Evolutionary conservation across 2,329 filamentous ascomycete species (phyloP).

Genomic region (Cyphellophora europaea): DNA sequence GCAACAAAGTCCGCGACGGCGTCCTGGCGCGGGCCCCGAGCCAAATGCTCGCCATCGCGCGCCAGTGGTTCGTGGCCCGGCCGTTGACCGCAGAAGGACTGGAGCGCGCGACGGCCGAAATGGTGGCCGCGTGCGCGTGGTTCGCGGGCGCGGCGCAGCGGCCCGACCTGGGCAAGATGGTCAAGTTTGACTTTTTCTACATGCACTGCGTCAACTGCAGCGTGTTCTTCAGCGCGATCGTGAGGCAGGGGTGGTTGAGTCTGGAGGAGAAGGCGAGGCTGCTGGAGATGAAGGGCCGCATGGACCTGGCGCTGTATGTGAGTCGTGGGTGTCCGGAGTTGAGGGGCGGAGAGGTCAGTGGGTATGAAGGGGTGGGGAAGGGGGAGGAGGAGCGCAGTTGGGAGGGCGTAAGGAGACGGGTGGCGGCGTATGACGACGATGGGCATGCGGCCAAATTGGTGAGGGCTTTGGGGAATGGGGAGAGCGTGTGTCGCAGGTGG

Average conservation of each 20-base stretch:
- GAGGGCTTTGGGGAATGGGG: slow-evolving; percentile 58
- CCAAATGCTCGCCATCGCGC: slow-evolving; percentile 53
- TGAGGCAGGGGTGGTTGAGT: slow-evolving; percentile 49
- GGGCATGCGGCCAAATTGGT: slow-evolving; percentile 73
- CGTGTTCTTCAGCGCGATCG: slow-evolving; percentile 61
- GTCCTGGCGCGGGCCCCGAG: slow-evolving; percentile 54
- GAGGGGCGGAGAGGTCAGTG: slow-evolving; percentile 46
- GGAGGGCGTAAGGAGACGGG: slow-evolving; percentile 36
- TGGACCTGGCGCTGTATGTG: slow-evolving; percentile 66
- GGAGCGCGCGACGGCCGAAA: slow-evolving; percentile 50
- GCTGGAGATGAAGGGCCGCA: slow-evolving; percentile 71
- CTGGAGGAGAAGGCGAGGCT: slow-evolving; percentile 55
- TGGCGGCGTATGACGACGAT: slow-evolving; percentile 52
- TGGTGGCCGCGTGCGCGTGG: slow-evolving; percentile 57
- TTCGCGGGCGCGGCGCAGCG: slow-evolving; percentile 54
- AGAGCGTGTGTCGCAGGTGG: slow-evolving; percentile 36
- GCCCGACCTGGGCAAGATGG: slow-evolving; percentile 51
- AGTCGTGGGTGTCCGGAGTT: slow-evolving; percentile 57
- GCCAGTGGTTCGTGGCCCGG: slow-evolving; percentile 44
- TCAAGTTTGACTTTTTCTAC: slow-evolving; percentile 74
- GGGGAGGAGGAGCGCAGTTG: slow-evolving; percentile 21
- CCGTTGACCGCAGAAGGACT: slow-evolving; percentile 40
- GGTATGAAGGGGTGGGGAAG: slow-evolving; percentile 39
- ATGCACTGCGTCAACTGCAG: slow-evolving; percentile 71
- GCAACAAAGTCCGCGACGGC: slow-evolving; percentile 60